These are phyloP conservation scores for Dissoconium aciculare DNA, from an alignment of 2,329 filamentous ascomycete genomes.

Conservation along the genomic window DNA sequence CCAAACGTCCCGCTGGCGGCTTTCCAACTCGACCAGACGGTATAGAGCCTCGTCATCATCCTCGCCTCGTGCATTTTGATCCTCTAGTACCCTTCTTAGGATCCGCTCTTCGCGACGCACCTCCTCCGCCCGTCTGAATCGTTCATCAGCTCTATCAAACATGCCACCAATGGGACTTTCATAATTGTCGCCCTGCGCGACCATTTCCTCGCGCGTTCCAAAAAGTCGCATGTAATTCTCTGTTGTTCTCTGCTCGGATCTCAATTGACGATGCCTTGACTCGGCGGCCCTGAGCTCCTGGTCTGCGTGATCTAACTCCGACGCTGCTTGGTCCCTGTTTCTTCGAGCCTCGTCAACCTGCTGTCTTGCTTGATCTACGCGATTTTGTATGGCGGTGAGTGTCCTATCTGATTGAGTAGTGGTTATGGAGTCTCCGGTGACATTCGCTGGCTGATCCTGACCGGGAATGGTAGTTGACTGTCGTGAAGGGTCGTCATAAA, in stretches of 20 bases:
- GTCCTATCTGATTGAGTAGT: constrained; percentile 14
- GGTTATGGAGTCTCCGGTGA: constrained; percentile 3
- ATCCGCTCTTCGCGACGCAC: constrained; percentile 22
- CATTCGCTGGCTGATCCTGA: constrained; percentile 12
- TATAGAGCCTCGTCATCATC: constrained; percentile 4
- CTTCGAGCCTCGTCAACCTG: constrained; percentile 21
- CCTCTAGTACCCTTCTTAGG: constrained; percentile 20
- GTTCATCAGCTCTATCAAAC: constrained; percentile 31
- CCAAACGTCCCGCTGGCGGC: constrained; percentile 18
- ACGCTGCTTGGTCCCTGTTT: constrained; percentile 21
- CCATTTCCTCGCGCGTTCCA: constrained; percentile 33
- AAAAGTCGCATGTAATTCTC: constrained; percentile 30
- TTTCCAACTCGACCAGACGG: constrained; percentile 13
- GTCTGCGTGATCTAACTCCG: constrained; percentile 22
- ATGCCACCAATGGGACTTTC: constrained; percentile 34
- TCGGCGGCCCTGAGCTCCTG: constrained; percentile 20
- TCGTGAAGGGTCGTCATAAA: constrained; percentile 12
- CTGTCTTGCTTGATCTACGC: constrained; percentile 19
- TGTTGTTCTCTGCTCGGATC: constrained; percentile 22
- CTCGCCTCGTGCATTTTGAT: constrained; percentile 17
- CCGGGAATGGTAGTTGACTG: constrained; percentile 14
- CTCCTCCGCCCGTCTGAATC: constrained; percentile 31
- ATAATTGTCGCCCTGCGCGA: constrained; percentile 32
- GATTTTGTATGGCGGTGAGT: constrained; percentile 16
- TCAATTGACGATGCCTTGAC: constrained; percentile 20